A percentile compares a stretch with the other conserved stretches of the same genome.
Evolutionary conservation across 116 monocot species (phyloP).

Genomic region (Phalaenopsis hybrid): DNA sequence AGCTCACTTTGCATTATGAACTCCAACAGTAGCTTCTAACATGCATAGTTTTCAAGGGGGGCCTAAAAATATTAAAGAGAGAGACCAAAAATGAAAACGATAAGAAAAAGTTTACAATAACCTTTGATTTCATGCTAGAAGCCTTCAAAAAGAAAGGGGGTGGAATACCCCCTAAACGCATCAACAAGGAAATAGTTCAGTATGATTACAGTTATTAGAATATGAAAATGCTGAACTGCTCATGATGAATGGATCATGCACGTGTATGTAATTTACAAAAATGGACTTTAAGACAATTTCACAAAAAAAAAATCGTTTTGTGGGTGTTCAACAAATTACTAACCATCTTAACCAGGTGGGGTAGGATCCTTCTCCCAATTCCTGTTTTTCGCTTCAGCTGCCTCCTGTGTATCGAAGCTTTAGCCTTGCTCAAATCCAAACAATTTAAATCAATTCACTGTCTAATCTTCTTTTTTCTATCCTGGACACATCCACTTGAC

Average conservation of each 20-base stretch:
- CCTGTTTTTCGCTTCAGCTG: conserved; percentile 84
- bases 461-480: conserved; percentile 92
- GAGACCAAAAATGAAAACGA: not conserved
- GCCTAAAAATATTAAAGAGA: not conserved
- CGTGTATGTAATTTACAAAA: not conserved
- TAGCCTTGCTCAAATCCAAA: conserved; percentile 77
- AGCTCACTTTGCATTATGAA: too few relatives aligned
- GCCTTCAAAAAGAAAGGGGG: too few relatives aligned
- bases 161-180: too few relatives aligned
- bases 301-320: not conserved
- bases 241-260: not conserved
- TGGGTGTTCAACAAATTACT: conserved; percentile 12
- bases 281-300: not conserved
- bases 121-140: too few relatives aligned
- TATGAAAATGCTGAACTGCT: too few relatives aligned
- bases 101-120: too few relatives aligned
- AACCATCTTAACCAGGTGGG: conserved; percentile 94
- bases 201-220: too few relatives aligned
- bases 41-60: not conserved
- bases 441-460: conserved; percentile 94
- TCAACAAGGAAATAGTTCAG: too few relatives aligned
- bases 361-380: conserved; percentile 99
- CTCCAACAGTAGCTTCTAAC: not conserved
- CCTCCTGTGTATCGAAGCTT: conserved; percentile 98
- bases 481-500: conserved; percentile 78